Percentiles rank a stretch among this genome's conserved stretches.
phyloP scores from a whole-genome alignment of 1,284 basidiomycete species.

The Pyrrhoderma lamaoense region DNA sequence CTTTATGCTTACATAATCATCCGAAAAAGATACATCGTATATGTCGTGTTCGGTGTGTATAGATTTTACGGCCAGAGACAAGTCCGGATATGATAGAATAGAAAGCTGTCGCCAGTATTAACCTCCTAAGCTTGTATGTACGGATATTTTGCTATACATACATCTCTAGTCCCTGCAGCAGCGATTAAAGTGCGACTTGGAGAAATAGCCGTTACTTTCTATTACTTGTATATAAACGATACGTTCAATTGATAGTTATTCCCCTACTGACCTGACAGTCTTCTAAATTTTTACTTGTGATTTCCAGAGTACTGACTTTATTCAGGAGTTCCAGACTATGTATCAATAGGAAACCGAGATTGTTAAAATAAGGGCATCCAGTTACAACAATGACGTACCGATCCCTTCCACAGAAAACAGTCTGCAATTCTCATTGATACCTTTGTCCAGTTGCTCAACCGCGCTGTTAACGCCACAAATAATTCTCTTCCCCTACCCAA shows the following conservation, averaged over 20 bases:
- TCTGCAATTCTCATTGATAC: conserved; percentile 78
- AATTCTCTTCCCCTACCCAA: conserved; percentile 27
- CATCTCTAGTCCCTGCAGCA: conserved; percentile 58
- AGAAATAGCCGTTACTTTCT: conserved; percentile 78
- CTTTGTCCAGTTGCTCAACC: conserved; percentile 49
- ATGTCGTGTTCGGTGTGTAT: conserved; percentile 58
- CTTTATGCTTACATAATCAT: conserved; percentile 34
- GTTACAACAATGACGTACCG: conserved; percentile 36
- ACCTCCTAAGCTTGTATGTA: background rate
- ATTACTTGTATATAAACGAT: conserved; percentile 17
- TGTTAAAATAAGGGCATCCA: conserved; percentile 7
- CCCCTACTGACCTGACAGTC: conserved; percentile 68
- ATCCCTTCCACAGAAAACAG: conserved; percentile 56
- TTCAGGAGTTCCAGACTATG: conserved; percentile 46
- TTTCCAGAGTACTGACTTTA: conserved; percentile 36
- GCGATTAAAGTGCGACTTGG: conserved; percentile 53
- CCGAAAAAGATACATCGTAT: conserved; percentile 67
- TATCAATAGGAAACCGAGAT: conserved; percentile 4
- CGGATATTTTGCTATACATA: conserved; percentile 28
- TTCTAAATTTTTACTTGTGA: conserved; percentile 31
- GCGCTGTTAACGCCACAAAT: conserved; percentile 84
- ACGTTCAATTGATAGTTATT: background rate
- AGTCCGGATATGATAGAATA: conserved; percentile 59
- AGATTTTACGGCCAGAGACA: conserved; percentile 41
- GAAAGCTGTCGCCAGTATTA: conserved; percentile 44